Evolutionary conservation across 2,329 filamentous ascomycete species (phyloP).

Genomic region (Diatrype stigma): DNA sequence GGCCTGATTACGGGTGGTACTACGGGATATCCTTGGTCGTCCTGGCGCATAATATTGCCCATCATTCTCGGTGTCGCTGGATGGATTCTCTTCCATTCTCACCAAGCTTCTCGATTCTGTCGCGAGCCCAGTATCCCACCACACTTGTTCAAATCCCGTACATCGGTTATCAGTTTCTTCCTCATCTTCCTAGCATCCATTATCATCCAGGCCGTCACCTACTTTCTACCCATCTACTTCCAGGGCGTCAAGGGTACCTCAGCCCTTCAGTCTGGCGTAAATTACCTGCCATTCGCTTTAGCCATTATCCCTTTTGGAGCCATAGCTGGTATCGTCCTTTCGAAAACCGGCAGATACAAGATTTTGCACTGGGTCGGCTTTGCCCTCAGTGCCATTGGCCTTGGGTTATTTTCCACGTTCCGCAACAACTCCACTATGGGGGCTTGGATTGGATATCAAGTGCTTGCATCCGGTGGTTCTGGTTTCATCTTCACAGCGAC

Average conservation of each 20-base stretch:
- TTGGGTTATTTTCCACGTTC: conserved; percentile 33
- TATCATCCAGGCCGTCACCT: conserved; percentile 12
- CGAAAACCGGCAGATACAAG: conserved; percentile 11
- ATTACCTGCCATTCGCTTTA: conserved; percentile 14
- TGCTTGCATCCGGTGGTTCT: conserved; percentile 30
- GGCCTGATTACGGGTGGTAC: conserved; percentile 25
- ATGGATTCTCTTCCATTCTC: conserved; percentile 3
- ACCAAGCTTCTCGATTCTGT: conserved; percentile 2
- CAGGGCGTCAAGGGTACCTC: conserved; percentile 28
- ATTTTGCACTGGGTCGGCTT: conserved; percentile 15
- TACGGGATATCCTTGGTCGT: conserved; percentile 5
- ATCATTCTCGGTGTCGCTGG: conserved; percentile 7
- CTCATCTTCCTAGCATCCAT: conserved; percentile 1
- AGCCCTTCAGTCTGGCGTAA: conserved; percentile 20
- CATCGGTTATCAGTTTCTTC: background rate
- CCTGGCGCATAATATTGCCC: conserved; percentile 7
- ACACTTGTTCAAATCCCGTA: conserved; percentile 12
- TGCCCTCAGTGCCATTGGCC: conserved; percentile 25
- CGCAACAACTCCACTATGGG: conserved; percentile 22
- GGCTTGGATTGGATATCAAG: conserved; percentile 32
- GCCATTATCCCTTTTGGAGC: conserved; percentile 8
- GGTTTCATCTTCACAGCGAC: conserved; percentile 34
- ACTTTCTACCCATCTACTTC: conserved; percentile 32
- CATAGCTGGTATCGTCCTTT: conserved; percentile 14
- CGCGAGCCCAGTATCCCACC: conserved; percentile 34